phyloP scores from a whole-genome alignment of 192 early-diverging fungal species.

The Kappamyces sp. region DNA sequence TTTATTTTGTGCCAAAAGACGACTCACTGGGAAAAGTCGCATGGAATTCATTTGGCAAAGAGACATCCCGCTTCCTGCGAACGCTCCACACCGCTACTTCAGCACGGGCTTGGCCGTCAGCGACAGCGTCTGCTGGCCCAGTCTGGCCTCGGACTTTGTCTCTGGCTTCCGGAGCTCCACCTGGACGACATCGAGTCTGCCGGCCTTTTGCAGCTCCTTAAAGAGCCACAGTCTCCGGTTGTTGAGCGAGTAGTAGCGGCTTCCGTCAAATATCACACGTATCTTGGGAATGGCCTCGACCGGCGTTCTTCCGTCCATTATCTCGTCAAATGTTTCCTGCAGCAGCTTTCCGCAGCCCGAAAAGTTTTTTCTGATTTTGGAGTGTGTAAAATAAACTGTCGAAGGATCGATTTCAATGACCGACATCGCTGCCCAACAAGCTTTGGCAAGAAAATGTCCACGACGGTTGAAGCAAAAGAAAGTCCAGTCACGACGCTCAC shows the following conservation, averaged over 20 bases:
- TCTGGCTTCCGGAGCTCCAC: background rate
- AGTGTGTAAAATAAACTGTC: constrained; percentile 3
- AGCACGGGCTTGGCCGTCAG: no score
- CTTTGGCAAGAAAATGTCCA: no score
- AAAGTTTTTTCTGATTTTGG: constrained; percentile 7
- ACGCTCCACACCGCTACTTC: no score
- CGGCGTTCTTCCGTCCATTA: constrained; percentile 1
- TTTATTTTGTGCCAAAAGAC: no score
- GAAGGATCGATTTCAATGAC: background rate
- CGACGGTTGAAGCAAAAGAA: no score
- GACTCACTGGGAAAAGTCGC: no score
- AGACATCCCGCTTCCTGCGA: no score
- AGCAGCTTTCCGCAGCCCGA: constrained; percentile 4
- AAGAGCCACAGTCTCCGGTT: constrained; percentile 8
- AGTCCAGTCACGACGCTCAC: no score
- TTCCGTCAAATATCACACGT: background rate
- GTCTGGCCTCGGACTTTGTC: background rate
- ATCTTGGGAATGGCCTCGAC: constrained; percentile 1
- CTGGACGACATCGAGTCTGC: constrained; percentile 1
- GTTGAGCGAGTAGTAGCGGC: background rate
- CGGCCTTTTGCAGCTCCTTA: background rate
- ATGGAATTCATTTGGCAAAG: no score
- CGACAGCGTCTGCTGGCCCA: background rate
- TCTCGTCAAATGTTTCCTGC: background rate
- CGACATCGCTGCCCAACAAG: no score